Base-by-base conservation (phyloP, 345 rosid genomes). In the Jatropha curcas region DNA sequence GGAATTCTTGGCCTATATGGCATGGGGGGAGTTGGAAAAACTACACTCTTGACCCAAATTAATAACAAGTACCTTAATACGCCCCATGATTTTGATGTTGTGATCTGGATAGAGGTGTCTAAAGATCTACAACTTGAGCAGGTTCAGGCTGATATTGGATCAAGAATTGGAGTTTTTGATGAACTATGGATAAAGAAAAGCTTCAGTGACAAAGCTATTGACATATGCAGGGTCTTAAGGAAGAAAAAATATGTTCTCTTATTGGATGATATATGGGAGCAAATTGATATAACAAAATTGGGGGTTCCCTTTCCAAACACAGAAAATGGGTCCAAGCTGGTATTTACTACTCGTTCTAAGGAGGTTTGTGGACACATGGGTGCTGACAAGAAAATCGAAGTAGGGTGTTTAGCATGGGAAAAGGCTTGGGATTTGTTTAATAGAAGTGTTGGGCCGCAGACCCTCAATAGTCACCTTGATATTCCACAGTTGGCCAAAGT, bases 371-470 rank as follows among this genome's bases (percentile, higher is more conserved):
- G 24, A 4, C 24, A 51, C 24, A 20, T 51, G 56, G 56, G 6
- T 4, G 56, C 56, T 19, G 9, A 51, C 0, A 5, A n/a, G 22
- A 51, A 5, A 6, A 41, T 17, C 55, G 70, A 70, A 39, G 68
- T 80, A 74, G 71, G 76, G 68, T 81, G 81, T 56, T 48, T 84
- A 50, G 59, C 61, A 33, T 35, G 76, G 75, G 74, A 71, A 14
- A 56, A 75, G 53, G 81, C 80, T 39, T 79, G 83, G 83, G 78
- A 79, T 56, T 61, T 84, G 77, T 84, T 84, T 63, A 74, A 62
- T 66, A 67, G 52, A 17, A 79, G 78, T 46, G 81, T 68, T 0
- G 84, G 84, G 35, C 76, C n/a, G n/a, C n/a, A 81, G 69, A 76
- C 81, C 33, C 45, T 72, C 5, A 34, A 69, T 39, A 58, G 58